Conservation (phyloP, 306 rosid genomes). For the Canavalia gladiata region DNA sequence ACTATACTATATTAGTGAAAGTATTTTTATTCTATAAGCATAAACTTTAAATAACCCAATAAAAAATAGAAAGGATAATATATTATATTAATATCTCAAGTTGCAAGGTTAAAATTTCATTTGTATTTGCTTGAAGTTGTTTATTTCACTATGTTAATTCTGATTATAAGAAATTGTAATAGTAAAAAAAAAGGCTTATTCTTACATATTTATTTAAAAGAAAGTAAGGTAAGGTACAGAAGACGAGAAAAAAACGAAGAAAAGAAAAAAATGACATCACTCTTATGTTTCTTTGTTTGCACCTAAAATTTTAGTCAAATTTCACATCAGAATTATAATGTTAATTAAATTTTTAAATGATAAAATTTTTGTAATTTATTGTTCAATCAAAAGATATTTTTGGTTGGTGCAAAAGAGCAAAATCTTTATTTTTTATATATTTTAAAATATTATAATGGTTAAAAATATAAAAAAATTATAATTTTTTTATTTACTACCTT, state of each 20-base stretch:
- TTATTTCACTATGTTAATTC: conserved; percentile 13
- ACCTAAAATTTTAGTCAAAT: conserved; percentile 23
- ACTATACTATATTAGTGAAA: not conserved
- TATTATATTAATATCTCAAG: conserved; percentile 36
- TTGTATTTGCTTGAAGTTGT: not conserved
- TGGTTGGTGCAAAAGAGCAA: too few relatives aligned
- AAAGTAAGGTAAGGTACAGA: not conserved
- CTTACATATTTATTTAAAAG: conserved; percentile 22
- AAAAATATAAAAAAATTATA: too few relatives aligned
- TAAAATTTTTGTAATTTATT: not conserved
- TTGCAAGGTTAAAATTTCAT: conserved; percentile 56
- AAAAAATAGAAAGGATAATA: too few relatives aligned
- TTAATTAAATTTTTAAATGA: conserved; percentile 1
- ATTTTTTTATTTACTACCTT: too few relatives aligned
- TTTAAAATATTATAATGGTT: too few relatives aligned
- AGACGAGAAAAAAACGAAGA: not conserved
- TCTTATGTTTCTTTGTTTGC: conserved; percentile 17
- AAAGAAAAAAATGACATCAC: conserved; percentile 6
- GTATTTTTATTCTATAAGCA: too few relatives aligned
- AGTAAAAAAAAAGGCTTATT: conserved; percentile 30
- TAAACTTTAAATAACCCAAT: too few relatives aligned
- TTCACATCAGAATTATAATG: not conserved
- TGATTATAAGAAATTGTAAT: conserved; percentile 29
- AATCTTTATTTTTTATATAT: too few relatives aligned
- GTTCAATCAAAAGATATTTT: not conserved